Evolutionary conservation across 2,329 filamentous ascomycete genomes (phyloP), one percentile per base, ranked within the genome.

Genomic region (Xylaria sp.): DNA sequence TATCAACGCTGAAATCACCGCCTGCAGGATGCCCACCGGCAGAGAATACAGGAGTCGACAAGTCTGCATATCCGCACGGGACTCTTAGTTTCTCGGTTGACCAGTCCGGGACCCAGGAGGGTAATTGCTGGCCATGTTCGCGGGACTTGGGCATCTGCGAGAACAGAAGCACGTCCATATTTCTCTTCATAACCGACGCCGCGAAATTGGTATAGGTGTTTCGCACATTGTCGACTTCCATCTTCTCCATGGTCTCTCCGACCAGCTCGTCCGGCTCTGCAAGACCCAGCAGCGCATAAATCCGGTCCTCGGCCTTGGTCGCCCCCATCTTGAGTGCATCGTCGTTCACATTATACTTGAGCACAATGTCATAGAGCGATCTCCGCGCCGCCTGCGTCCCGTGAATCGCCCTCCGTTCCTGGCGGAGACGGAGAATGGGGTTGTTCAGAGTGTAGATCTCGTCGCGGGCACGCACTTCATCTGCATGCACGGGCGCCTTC

Each of bases 91-190:
- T 48, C n/a, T 55, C 39, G 6, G 47, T 30, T n/a, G 69, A 66
- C 72, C 72, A 74, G 59, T 75, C 72, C 5, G 72, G 71, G 2
- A 70, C 71, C 73, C 73, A 75, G 2, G 71, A 73, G 2, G 72
- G 73, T 16, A 74, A 23, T 2, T 55, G 59, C 1, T 47, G 10
- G 1, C 64, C 59, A 19, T 44, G 48, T 18, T 69, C 70, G 1
- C 68, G 67, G 4, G 65, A 58, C n/a, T 58, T 59, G 9, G 59
- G 62, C 7, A 54, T 63, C 59, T 74, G 72, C 4, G 66, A 67
- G 53, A 69, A 74, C 5, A 72, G 62, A 5, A 75, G 59, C 1
- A 69, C 50, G 55, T 74, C 72, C 4, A 67, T 37, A 37, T 65
- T 69, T 1, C 67, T 58, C 19, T 57, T 56, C 5, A 69, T 50